Evolutionary conservation across 306 rosid species (phyloP).

Genomic region (Morella rubra): DNA sequence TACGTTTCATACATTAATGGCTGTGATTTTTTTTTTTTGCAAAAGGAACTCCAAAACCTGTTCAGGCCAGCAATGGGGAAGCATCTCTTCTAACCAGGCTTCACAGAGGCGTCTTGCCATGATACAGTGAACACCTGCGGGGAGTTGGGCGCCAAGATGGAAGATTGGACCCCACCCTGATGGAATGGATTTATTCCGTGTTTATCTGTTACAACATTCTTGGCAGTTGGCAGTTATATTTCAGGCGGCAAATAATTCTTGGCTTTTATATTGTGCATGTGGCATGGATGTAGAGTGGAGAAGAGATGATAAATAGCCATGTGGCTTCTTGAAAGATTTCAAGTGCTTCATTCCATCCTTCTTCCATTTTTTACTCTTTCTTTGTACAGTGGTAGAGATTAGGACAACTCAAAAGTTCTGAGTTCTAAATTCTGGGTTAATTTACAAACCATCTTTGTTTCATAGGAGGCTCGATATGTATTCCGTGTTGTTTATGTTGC

Average conservation of each 20-base stretch:
- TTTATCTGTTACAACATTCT: conserved; percentile 39
- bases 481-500: background rate
- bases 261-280: conserved; percentile 71
- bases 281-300: conserved; percentile 48
- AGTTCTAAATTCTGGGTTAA: background rate
- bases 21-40: too few relatives aligned
- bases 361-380: conserved; percentile 35
- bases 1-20: too few relatives aligned
- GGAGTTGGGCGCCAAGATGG: conserved; percentile 43
- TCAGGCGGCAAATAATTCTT: conserved; percentile 98
- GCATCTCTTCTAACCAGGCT: conserved; percentile 53
- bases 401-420: conserved; percentile 38
- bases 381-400: conserved; percentile 65
- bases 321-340: conserved; percentile 43
- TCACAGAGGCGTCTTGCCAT: conserved; percentile 75
- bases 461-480: conserved; percentile 3
- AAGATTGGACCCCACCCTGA: conserved; percentile 39
- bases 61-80: conserved; percentile 60
- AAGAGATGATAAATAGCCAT: conserved; percentile 37
- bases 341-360: conserved; percentile 41
- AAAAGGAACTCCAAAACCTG: too few relatives aligned
- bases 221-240: conserved; percentile 63
- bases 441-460: conserved; percentile 7
- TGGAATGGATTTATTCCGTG: conserved; percentile 35
- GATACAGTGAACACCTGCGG: conserved; percentile 54